Evolutionary conservation across 2,329 filamentous ascomycete species (phyloP), one percentile per base, ranked within the genome.

Genomic region (Pleomassaria siparia): DNA sequence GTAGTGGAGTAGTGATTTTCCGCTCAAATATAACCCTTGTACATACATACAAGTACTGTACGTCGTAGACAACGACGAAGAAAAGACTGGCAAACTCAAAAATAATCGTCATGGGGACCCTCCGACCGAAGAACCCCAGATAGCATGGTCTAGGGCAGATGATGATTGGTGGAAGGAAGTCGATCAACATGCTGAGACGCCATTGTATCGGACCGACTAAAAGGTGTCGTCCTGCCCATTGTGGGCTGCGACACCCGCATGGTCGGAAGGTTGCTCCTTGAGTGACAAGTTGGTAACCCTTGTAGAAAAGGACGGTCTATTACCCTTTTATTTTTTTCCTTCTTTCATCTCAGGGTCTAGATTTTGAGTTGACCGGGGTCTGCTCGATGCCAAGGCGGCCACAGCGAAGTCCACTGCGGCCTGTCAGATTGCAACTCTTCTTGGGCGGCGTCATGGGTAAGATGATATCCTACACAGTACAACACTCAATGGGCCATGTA

Each of bases 141-240:
- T 45, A 42, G 48, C 44, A 44, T 12, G 21, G 21, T 40, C 39
- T 9, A 53, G 39, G 46, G 56, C 49, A 35, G 50, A 56, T 55
- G 50, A 47, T 57, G 52, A 52, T 55, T 51, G 55, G 53, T 53
- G 54, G 49, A 54, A 55, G 54, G 60, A 53, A 53, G 56, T 52
- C 54, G 35, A 50, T 50, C 55, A 59, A 51, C 55, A 51, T 49
- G 51, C 54, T 60, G 51, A 61, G 57, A 51, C 54, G 45, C 51
- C 47, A 46, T 33, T 40, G 15, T 49, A 60, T 69, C 66, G 66
- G 66, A 43, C 66, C 66, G 66, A 67, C 47, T 66, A 13, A 35
- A 20, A 48, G 57, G 55, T 59, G 56, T 51, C 43, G 53, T 62
- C 51, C 50, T 56, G 44, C 62, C 60, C 54, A 54, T 60, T 61